These are phyloP conservation scores for Cercis canadensis DNA, from an alignment of 306 rosid genomes.

Conservation along the genomic window DNA sequence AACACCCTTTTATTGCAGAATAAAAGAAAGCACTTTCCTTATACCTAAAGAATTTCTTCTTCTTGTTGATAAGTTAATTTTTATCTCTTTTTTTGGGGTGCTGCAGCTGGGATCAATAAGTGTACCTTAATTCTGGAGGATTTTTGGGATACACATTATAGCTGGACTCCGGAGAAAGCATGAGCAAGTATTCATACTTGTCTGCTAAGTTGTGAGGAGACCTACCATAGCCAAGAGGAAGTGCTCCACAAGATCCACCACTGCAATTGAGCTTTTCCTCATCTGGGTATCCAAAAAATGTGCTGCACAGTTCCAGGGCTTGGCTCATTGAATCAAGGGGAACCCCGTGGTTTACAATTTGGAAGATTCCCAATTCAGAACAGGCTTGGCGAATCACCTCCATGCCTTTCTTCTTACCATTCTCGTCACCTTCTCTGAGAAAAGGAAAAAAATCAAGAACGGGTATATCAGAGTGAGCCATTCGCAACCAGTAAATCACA, in stretches of 20 bases:
- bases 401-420: slow-evolving; percentile 25
- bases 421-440: slow-evolving; percentile 19
- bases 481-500: background rate
- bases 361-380: slow-evolving; percentile 44
- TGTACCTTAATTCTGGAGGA: slow-evolving; percentile 40
- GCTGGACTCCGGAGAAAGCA: slow-evolving; percentile 36
- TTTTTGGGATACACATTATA: slow-evolving; percentile 38
- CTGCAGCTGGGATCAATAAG: background rate
- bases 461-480: slow-evolving; percentile 33
- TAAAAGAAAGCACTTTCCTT: too few relatives aligned
- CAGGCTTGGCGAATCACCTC: slow-evolving; percentile 43
- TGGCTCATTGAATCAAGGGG: slow-evolving; percentile 28
- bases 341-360: slow-evolving; percentile 45
- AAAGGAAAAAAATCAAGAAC: slow-evolving; percentile 44
- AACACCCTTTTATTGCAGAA: too few relatives aligned
- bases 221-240: slow-evolving; percentile 44
- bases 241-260: slow-evolving; percentile 29
- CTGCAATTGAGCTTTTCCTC: slow-evolving; percentile 42
- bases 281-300: slow-evolving; percentile 36
- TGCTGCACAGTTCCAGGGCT: slow-evolving; percentile 39
- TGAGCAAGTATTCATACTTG: slow-evolving; percentile 41
- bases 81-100: too few relatives aligned
- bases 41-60: too few relatives aligned
- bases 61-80: too few relatives aligned
- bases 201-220: slow-evolving; percentile 30